Base-by-base conservation (phyloP, 257 asterid species). In the Leptodermis oblonga region DNA sequence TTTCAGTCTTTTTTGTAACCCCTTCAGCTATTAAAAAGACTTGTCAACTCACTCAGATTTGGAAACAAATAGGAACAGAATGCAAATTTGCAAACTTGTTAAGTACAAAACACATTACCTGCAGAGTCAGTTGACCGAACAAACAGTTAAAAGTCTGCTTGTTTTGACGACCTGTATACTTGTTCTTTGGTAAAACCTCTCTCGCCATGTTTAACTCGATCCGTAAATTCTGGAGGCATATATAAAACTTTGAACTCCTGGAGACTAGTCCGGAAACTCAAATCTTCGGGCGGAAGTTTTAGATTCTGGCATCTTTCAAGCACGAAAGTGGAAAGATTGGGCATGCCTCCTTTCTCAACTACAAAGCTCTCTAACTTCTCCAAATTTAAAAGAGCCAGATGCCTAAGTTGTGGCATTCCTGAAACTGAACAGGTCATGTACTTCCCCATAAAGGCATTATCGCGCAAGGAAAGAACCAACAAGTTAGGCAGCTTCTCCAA, bases 401-500 rank as follows among this genome's bases (percentile, higher is more conserved):
- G 39, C 4, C 23, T 59, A 7, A 59, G 64, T 12, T 30, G 42
- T 18, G 64, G 64, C 64, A 59, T 30, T 13, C 64, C 64, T 1
- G 23, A 59, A 13, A 6, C 23, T 30, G 64, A 59, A 59, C 64
- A 59, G 36, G n/a, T 31, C 68, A 71, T 61, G 34, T 49, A n/a
- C 52, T 12, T 48, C 6, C 65, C 73, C 15, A 55, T 2, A 69
- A 36, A 60, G 30, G 74, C 74, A 2, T 52, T 58, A 11, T 46
- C 18, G 26, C 4, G 33, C 22, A 42, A 62, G 0, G 10, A 36
- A 17, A 70, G 74, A 31, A 22, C 41, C 37, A 20, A n/a, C 42
- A 70, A 25, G 14, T 23, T 31, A 41, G 72, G 72, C 22, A 68
- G 72, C 72, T 68, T 70, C 45, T 58, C 67, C 67, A 58, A 52